These are phyloP conservation scores for Kwoniella dendrophila DNA, from an alignment of 768 basidiomycete species.

Conservation along the genomic window DNA sequence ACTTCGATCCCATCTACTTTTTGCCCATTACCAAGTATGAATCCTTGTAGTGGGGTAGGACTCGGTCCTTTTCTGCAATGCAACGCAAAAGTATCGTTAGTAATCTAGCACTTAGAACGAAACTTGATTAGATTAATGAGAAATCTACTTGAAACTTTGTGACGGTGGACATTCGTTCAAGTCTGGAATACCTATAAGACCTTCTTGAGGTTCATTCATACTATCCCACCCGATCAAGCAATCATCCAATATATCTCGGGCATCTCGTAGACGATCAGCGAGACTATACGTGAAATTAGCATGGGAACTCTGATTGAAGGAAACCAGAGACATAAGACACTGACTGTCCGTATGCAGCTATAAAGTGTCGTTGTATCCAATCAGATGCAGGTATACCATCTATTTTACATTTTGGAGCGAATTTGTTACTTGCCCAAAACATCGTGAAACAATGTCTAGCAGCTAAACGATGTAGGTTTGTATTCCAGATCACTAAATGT, in stretches of 20 bases:
- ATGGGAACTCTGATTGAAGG: constrained; percentile 12
- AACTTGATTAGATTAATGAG: not conserved
- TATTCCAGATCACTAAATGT: constrained; percentile 98
- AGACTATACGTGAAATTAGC: constrained; percentile 52
- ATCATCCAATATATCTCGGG: constrained; percentile 74
- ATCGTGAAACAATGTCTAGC: constrained; percentile 90
- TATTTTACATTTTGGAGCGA: constrained; percentile 86
- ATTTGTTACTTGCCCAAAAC: constrained; percentile 87
- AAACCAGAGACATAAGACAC: constrained; percentile 7
- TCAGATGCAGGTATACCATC: constrained; percentile 92
- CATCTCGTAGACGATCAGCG: constrained; percentile 73
- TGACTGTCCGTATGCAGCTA: constrained; percentile 68
- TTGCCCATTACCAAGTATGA: constrained; percentile 86
- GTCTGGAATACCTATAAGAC: constrained; percentile 72
- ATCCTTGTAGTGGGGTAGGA: constrained; percentile 80
- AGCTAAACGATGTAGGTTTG: constrained; percentile 86
- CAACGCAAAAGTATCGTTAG: not conserved
- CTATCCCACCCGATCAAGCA: constrained; percentile 97
- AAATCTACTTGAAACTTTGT: constrained; percentile 61
- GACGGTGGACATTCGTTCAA: constrained; percentile 66
- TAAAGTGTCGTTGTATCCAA: constrained; percentile 76
- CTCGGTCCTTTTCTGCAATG: constrained; percentile 77
- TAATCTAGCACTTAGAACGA: not conserved
- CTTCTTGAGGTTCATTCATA: constrained; percentile 91
- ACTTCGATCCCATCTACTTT: constrained; percentile 73